Base-by-base conservation (phyloP, 306 rosid species). In the Carpinus fangiana region DNA sequence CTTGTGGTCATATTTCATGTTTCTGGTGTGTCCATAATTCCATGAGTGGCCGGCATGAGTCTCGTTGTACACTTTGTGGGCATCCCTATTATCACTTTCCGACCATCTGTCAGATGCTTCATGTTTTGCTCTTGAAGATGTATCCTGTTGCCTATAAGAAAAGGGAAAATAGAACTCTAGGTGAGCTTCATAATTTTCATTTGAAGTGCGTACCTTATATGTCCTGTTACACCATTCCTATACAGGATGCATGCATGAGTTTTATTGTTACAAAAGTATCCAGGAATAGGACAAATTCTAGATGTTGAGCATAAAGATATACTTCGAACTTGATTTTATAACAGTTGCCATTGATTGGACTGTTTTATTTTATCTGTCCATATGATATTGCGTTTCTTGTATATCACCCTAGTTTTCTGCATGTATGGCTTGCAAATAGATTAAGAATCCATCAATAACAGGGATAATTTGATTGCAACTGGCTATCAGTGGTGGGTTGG, bases 21-120 rank as follows among this genome's bases (percentile, higher is more conserved):
- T 94, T 94, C 82, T 94, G 98, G 98, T 94, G 98, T 79, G 98
- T 89, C 79, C 84, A 90, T 79, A 75, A 18, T 13, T 90, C 92
- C 43, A 94, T 94, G 98, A 72, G 12, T 56, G 10, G 54, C 6
- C 4, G 7, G 2, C 60, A 74, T 0, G 90, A 85, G 60, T 94
- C 98, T 28, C 89, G 77, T 70, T 94, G 98, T 80, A 97, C 98
- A 52, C 73, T 82, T 47, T 94, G 98, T 80, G 73, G 97, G 85
- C 62, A 83, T 80, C 80, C 89, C 9, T 94, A 90, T 82, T 64
- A 62, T 82, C 89, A 94, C 87, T 90, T 92, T 74, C 97, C 98
- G 17, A 73, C 84, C 20, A 75, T 94, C 69, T 94, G 97, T 74
- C 85, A 82, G 81, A 78, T 92, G 90, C 90, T 94, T 80, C 96